phyloP scores from a whole-genome alignment of 257 asterid species.

The Solanum chiquidenum region DNA sequence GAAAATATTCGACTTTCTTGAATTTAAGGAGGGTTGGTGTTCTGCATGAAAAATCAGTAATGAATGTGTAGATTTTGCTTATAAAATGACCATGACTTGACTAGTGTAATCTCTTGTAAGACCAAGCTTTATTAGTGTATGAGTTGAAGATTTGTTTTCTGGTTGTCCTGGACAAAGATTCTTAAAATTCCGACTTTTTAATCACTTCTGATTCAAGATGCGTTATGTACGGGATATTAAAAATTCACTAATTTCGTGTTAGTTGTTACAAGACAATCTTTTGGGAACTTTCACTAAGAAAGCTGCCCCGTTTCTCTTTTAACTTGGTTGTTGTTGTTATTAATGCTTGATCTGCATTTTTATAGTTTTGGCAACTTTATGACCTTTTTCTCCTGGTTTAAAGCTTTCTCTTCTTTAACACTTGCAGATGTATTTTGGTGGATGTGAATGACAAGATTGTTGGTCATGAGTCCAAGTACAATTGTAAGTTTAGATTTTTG shows the following conservation, averaged over 20 bases:
- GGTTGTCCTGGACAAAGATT: background rate
- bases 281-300: background rate
- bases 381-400: background rate
- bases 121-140: background rate
- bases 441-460: slow-evolving; percentile 75
- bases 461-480: slow-evolving; percentile 90
- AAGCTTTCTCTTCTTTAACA: background rate
- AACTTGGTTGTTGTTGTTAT: background rate
- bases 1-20: background rate
- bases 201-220: background rate
- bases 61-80: background rate
- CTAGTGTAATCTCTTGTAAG: background rate
- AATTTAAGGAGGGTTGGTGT: background rate
- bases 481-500: slow-evolving; percentile 43
- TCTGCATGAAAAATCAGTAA: background rate
- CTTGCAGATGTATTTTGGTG: slow-evolving; percentile 87
- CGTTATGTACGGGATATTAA: background rate
- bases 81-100: background rate
- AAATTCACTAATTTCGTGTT: background rate
- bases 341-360: background rate
- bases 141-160: background rate
- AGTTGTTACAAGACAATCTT: background rate
- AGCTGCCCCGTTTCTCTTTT: background rate
- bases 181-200: background rate
- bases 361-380: background rate